Evolutionary conservation across 441 rosid genomes (phyloP), one percentile per base, ranked within the genome.

Genomic region (Pelargonium australe): DNA sequence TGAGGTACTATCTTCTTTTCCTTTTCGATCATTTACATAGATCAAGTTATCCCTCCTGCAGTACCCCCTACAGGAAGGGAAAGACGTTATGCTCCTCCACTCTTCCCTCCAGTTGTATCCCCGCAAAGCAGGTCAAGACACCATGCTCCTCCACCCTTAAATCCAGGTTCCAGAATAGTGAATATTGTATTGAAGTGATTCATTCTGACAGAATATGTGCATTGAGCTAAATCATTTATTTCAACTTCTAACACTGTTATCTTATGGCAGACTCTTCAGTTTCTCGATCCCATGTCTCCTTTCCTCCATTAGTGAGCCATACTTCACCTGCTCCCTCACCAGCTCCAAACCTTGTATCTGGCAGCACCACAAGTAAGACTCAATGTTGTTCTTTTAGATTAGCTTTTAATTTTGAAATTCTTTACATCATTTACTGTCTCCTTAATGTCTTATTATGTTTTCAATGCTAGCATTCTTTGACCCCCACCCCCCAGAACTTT

Each of bases 281-380:
- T 68, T 73, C 85, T 65, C 78, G 84, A 55, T 65, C 78, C 61
- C 81, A 61, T 55, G 47, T 75, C 40, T 75, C 79, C 7, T 47
- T 74, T 70, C 77, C 86, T 73, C 71, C 80, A 62, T 78, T 90
- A 45, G 70, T 49, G 73, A 67, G 63, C 55, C 62, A 63, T 64
- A 68, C 72, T 69, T 74, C 87, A 66, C 73, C 80, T n/a, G 84
- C 84, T 73, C 87, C 92, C 76, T 73, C 93, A 71, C 91, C 89
- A 41, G 81, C 92, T 75, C 85, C 84, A 7, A 65, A 53, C 8
- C 66, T 75, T 49, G 71, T 77, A 70, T 76, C 82, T 77, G 72
- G 77, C 73, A 79, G 80, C 72, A 79, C 73, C 61, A 75, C 60
- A 79, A 74, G 89, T 86, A 80, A 55, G 61, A 16, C 23, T 20